Evolutionary conservation across 495 filamentous ascomycete species (phyloP), one percentile per base, ranked within the genome.

Genomic region (Lophiotrema nucula): DNA sequence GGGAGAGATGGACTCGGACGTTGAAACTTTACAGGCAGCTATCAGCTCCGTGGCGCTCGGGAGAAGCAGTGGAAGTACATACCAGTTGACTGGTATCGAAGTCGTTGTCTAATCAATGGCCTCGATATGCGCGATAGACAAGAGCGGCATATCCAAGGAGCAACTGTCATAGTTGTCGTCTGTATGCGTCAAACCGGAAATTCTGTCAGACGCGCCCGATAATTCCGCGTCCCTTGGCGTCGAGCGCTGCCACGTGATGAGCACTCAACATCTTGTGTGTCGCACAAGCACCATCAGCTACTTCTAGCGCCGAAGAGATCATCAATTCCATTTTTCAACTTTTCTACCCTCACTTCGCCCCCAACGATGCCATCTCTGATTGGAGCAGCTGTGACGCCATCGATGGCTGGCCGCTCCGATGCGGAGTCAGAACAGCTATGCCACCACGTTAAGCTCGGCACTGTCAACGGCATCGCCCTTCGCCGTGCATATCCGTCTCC

Each of bases 1-100:
- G 47, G 83, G 74, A 1, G 83, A 85, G 27, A 88, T 70, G 33
- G 55, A 21, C 23, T 67, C 57, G 26, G 23, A 6, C 13, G 44
- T 26, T 1, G 56, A 44, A 45, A 47, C 47, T 52, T 21, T 3
- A 33, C 1, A 26, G n/a, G n/a, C n/a, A n/a, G n/a, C n/a, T n/a
- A n/a, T n/a, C n/a, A n/a, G n/a, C n/a, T n/a, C n/a, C n/a, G n/a
- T n/a, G n/a, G n/a, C n/a, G n/a, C 23, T 24, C 19, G 19, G 23
- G 1, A 33, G 24, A 10, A 19, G 19, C n/a, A n/a, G n/a, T n/a
- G n/a, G n/a, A n/a, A n/a, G n/a, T n/a, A n/a, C 60, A 31, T 55
- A 71, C 67, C 41, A 25, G 61, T 55, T 18, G 54, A 59, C 33
- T 67, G 69, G 15, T 33, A 64, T 11, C 66, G 56, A 41, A 46